These are phyloP conservation scores for Emericellopsis atlantica DNA, from an alignment of 2,329 filamentous ascomycete genomes.

Conservation along the genomic window DNA sequence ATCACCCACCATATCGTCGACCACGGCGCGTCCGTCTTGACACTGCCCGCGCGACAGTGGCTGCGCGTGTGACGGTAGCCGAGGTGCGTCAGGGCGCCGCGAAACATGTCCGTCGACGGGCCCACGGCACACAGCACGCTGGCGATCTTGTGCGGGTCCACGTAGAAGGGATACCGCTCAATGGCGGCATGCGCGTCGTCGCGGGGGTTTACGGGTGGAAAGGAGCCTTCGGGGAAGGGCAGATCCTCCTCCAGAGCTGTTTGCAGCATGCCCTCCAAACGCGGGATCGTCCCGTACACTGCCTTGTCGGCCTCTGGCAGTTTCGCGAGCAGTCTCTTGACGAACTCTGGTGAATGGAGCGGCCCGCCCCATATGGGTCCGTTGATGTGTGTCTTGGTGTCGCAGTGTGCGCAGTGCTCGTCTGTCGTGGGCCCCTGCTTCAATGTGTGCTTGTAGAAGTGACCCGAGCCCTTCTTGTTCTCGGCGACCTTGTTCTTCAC, in stretches of 20 bases:
- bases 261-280: slow-evolving; percentile 84
- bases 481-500: slow-evolving; percentile 53
- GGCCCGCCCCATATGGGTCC: slow-evolving; percentile 94
- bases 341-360: slow-evolving; percentile 73
- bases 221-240: slow-evolving; percentile 11
- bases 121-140: slow-evolving; percentile 69
- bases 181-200: slow-evolving; percentile 45
- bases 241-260: slow-evolving; percentile 70
- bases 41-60: slow-evolving; percentile 78
- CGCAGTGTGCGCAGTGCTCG: slow-evolving; percentile 68
- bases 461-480: slow-evolving; percentile 57
- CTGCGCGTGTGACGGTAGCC: slow-evolving; percentile 78
- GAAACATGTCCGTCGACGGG: slow-evolving; percentile 65
- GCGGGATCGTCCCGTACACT: slow-evolving; percentile 65
- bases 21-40: slow-evolving; percentile 94
- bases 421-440: slow-evolving; percentile 57
- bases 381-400: slow-evolving; percentile 71
- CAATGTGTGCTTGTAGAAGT: slow-evolving; percentile 68
- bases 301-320: slow-evolving; percentile 54
- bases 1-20: slow-evolving; percentile 83
- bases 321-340: slow-evolving; percentile 63
- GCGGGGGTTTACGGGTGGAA: slow-evolving; percentile 20
- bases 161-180: slow-evolving; percentile 76
- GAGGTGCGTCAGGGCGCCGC: slow-evolving; percentile 67
- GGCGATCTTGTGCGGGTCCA: slow-evolving; percentile 62